Percentiles rank a stretch among this genome's conserved stretches.
Conservation (phyloP, 208 protist species). For the Trypanosoma congolense region DNA sequence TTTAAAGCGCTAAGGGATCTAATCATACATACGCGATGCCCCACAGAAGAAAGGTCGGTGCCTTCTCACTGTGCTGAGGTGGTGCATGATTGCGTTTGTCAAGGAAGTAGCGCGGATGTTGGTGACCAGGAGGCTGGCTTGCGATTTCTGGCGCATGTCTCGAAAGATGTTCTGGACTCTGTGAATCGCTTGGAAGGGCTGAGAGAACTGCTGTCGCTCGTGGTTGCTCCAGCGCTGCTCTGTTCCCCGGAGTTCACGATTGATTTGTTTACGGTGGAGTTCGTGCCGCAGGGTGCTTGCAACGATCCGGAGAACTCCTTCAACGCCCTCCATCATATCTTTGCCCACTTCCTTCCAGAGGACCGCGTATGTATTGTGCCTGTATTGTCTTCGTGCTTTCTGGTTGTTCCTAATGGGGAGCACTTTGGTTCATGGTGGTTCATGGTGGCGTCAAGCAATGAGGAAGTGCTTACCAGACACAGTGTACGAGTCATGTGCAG, state of each 20-base stretch:
- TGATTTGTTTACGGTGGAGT: constrained; percentile 57
- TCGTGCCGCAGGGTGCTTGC: constrained; percentile 65
- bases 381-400: constrained; percentile 28
- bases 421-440: constrained; percentile 59
- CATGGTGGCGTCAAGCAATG: constrained; percentile 34
- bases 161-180: constrained; percentile 1
- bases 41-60: neutral
- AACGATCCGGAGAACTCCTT: constrained; percentile 46
- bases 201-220: constrained; percentile 33
- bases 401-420: constrained; percentile 44
- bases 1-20: constrained; percentile 10
- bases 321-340: constrained; percentile 48
- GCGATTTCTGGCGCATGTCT: constrained; percentile 14
- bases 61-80: neutral
- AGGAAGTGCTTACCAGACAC: constrained; percentile 1
- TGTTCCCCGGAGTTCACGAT: constrained; percentile 41
- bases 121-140: constrained; percentile 8
- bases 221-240: constrained; percentile 59
- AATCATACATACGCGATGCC: constrained; percentile 1
- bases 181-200: constrained; percentile 26
- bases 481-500: constrained; percentile 35
- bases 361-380: constrained; percentile 75
- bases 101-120: constrained; percentile 10
- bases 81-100: neutral
- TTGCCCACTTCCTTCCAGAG: constrained; percentile 63